phyloP scores from a whole-genome alignment of 495 filamentous ascomycete genomes.

The Aspergillus nanangensis region DNA sequence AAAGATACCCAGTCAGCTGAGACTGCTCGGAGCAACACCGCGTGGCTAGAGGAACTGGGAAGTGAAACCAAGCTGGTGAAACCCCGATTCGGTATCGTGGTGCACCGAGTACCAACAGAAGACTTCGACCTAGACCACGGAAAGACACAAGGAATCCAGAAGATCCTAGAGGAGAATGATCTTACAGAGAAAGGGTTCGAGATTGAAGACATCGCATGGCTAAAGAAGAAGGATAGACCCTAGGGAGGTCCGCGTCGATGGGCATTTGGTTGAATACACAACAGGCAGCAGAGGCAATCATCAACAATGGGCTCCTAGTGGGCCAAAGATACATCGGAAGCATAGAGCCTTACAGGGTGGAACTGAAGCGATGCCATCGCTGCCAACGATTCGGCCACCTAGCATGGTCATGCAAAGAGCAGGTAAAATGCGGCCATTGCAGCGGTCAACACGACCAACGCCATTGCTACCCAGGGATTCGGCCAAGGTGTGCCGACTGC shows the following conservation, averaged over 20 bases:
- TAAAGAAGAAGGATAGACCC: constrained; percentile 17
- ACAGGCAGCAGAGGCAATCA: constrained; percentile 17
- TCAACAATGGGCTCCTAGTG: constrained; percentile 18
- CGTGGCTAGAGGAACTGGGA: constrained; percentile 12
- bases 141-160: constrained; percentile 8
- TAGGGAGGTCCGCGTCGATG: constrained; percentile 13
- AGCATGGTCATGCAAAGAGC: constrained; percentile 28
- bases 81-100: constrained; percentile 14
- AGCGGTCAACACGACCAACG: constrained; percentile 14
- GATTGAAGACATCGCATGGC: constrained; percentile 20
- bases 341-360: constrained; percentile 14
- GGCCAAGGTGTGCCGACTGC: constrained; percentile 17
- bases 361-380: constrained; percentile 20
- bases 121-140: constrained; percentile 14
- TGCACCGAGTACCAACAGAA: constrained; percentile 19
- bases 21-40: constrained; percentile 11
- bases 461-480: constrained; percentile 16
- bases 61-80: constrained; percentile 15
- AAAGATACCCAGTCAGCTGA: constrained; percentile 9
- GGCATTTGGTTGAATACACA: constrained; percentile 20
- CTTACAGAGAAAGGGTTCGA: constrained; percentile 11
- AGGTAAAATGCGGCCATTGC: constrained; percentile 21
- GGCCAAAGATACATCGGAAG: constrained; percentile 15
- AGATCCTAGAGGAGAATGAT: constrained; percentile 22
- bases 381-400: constrained; percentile 26